Base-by-base conservation (phyloP, 2,329 filamentous ascomycete genomes). In the Phoma sp. region DNA sequence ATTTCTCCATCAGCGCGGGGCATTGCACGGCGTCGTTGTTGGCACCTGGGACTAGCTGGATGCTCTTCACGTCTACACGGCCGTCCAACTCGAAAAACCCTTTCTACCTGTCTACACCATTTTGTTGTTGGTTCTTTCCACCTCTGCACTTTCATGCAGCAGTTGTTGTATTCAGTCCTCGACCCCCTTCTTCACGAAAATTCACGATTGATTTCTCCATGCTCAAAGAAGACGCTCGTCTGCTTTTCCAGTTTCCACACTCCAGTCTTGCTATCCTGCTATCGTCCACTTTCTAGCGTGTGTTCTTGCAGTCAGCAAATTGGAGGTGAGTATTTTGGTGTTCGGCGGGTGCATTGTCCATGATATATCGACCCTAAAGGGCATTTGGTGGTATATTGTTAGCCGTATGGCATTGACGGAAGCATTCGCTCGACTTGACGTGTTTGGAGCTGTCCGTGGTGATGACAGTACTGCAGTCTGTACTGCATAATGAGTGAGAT, bases 251-350 rank as follows among this genome's bases (percentile, higher is more conserved):
- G 21, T 7, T 36, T 36, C 33, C 40, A 24, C 40, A 24, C 10
- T 15, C 29, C 36, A 44, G 51, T 49, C 45, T 49, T 45, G 39
- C 45, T n/a, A n/a, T 45, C 10, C 44, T 45, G 39, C 45, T n/a
- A 8, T 40, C 10, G 17, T 36, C 9, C 12, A 40, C 8, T 40
- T 40, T 47, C 4, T 3, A 31, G 38, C 24, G 45, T 36, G 12
- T 39, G 40, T 25, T n/a, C 27, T 49, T 19, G n/a, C 12, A 3
- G 6, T 49, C 15, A 19, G 13, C 8, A 4, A n/a, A 22, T 10
- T 19, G 27, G 12, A 3, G 35, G 32, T 35, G 15, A 35, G 32
- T 35, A 35, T 4, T 8, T n/a, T 9, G 1, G 35, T 9, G 21
- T 38, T 22, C 5, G 12, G 17, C 12, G 5, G 36, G 24, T 35